phyloP scores from a whole-genome alignment of 805 yeast species.

The Yarrowia divulgata region DNA sequence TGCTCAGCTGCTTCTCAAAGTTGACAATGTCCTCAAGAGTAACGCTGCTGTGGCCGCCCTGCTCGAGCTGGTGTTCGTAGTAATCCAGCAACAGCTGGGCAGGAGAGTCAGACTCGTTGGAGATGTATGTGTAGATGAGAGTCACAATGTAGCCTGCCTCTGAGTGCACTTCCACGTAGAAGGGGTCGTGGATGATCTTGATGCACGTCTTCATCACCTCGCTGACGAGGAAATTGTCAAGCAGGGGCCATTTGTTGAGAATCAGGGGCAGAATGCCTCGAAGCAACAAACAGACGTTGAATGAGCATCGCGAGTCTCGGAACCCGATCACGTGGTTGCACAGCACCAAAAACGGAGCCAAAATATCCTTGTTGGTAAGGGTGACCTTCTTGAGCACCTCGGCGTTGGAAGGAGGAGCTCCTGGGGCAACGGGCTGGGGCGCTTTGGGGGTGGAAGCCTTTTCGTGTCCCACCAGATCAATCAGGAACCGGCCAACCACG shows the following conservation, averaged over 20 bases:
- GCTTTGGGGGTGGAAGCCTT: conserved; percentile 29
- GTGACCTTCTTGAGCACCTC: conserved; percentile 66
- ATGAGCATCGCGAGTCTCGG: conserved; percentile 91
- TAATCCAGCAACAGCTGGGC: conserved; percentile 56
- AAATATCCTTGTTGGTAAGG: conserved; percentile 65
- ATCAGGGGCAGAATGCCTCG: conserved; percentile 75
- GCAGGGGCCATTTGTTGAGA: conserved; percentile 71
- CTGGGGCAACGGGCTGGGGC: conserved; percentile 50
- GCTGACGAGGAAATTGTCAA: conserved; percentile 71
- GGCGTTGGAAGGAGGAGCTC: conserved; percentile 47
- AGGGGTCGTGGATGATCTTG: conserved; percentile 71
- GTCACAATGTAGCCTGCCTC: conserved; percentile 93
- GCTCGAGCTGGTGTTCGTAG: conserved; percentile 25
- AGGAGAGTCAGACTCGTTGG: conserved; percentile 56
- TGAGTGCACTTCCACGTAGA: conserved; percentile 83
- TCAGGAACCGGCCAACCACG: conserved; percentile 82
- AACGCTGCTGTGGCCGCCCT: conserved; percentile 46
- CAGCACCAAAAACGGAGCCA: conserved; percentile 79
- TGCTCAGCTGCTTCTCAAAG: conserved; percentile 68
- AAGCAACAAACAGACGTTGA: conserved; percentile 83
- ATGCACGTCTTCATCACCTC: conserved; percentile 74
- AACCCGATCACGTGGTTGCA: conserved; percentile 79
- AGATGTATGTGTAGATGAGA: conserved; percentile 59
- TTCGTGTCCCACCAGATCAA: conserved; percentile 83
- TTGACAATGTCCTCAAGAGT: conserved; percentile 63